phyloP scores from a whole-genome alignment of 192 early-diverging fungal genomes.

The Geranomyces michiganensis region DNA sequence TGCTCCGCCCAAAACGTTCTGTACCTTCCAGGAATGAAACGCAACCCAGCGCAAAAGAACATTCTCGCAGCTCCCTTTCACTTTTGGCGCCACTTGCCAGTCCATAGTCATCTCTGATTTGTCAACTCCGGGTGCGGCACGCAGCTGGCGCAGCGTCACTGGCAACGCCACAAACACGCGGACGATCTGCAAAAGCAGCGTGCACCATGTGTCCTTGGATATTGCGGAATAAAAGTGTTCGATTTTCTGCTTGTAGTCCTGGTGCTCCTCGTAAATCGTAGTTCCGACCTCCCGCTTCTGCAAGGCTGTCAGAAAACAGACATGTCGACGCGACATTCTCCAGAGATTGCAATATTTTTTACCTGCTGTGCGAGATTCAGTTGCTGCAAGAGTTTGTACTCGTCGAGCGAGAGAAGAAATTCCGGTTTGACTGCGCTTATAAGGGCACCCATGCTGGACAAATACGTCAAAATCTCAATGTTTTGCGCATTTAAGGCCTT shows the following conservation, averaged over 20 bases:
- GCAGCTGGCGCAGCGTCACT: constrained; percentile 38
- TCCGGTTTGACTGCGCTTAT: constrained; percentile 52
- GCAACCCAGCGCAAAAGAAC: constrained; percentile 49
- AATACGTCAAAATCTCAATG: constrained; percentile 35
- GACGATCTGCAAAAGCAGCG: constrained; percentile 50
- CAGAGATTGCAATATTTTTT: too few relatives aligned
- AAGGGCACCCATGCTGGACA: constrained; percentile 43
- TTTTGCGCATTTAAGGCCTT: constrained; percentile 33
- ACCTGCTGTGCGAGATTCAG: background rate
- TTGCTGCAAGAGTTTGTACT: constrained; percentile 26
- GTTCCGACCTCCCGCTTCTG: constrained; percentile 32
- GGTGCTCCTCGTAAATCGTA: constrained; percentile 43
- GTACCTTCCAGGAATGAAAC: constrained; percentile 52
- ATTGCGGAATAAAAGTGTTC: constrained; percentile 40
- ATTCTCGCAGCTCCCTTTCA: constrained; percentile 38
- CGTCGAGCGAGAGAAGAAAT: constrained; percentile 47
- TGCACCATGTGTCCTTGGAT: constrained; percentile 55
- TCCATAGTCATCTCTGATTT: constrained; percentile 38
- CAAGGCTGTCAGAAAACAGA: background rate
- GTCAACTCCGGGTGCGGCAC: constrained; percentile 38
- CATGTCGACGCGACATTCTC: too few relatives aligned
- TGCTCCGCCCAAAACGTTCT: background rate
- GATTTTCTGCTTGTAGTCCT: constrained; percentile 31
- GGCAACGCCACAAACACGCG: constrained; percentile 39
- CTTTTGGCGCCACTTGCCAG: constrained; percentile 39